Percentiles rank a stretch among this genome's conserved stretches.
These are phyloP conservation scores for Globisporangium canariense DNA, from an alignment of 352 stramenopile species.

Conservation along the genomic window DNA sequence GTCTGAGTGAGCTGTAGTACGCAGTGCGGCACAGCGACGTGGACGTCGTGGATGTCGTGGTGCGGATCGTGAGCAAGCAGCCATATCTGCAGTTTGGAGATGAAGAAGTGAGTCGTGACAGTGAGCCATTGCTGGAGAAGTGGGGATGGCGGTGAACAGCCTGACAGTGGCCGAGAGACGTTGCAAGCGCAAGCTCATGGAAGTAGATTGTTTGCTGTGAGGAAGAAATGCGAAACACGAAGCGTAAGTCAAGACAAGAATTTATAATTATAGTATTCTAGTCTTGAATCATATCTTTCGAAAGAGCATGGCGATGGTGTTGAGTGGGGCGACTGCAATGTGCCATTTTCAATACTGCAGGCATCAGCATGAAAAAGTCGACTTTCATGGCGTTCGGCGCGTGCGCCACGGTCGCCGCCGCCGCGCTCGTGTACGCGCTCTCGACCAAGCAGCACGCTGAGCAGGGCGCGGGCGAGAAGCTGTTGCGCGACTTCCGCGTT, in stretches of 20 bases:
- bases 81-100: background rate
- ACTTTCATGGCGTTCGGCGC: conserved; percentile 23
- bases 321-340: too few species aligned
- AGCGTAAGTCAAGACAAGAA: too few species aligned
- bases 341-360: background rate
- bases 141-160: background rate
- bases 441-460: conserved; percentile 26
- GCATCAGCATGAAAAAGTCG: background rate
- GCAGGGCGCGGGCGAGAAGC: conserved; percentile 28
- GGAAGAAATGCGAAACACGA: too few species aligned
- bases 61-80: background rate
- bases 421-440: conserved; percentile 31
- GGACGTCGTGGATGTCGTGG: background rate
- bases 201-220: too few species aligned
- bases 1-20: background rate
- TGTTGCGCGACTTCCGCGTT: conserved; percentile 54
- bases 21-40: background rate
- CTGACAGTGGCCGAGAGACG: background rate
- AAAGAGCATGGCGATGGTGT: too few species aligned
- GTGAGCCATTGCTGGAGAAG: background rate
- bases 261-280: too few species aligned
- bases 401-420: conserved; percentile 26
- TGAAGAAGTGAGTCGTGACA: background rate
- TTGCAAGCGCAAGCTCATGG: too few species aligned
- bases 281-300: too few species aligned